Evolutionary conservation across 805 yeast species (phyloP).

Genomic region (Pichia nakasei): DNA sequence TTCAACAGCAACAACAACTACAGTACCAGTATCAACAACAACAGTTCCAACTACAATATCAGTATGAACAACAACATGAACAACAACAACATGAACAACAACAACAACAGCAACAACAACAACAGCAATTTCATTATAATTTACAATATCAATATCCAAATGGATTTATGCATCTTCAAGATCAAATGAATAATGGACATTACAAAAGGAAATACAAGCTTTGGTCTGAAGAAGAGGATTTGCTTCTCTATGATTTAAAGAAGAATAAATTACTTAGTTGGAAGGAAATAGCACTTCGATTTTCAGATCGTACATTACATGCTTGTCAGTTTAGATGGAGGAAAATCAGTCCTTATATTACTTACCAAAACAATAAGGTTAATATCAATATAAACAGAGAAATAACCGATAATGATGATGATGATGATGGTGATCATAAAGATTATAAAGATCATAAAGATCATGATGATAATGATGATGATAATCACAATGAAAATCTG

Average conservation of each 20-base stretch:
- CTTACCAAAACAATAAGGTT: neutral
- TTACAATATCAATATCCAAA: neutral
- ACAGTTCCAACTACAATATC: neutral
- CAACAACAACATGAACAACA: neutral
- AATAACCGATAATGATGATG: neutral
- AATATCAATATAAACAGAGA: neutral
- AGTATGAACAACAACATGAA: neutral
- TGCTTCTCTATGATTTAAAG: constrained; percentile 5
- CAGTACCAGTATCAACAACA: neutral
- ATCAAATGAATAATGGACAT: neutral
- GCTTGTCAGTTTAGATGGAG: constrained; percentile 16
- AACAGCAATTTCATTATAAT: neutral
- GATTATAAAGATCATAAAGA: too few relatives aligned
- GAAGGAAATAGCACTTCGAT: constrained; percentile 11
- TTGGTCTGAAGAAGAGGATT: constrained; percentile 13
- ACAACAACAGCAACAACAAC: neutral
- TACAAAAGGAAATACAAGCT: constrained; percentile 8
- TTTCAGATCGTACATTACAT: constrained; percentile 11
- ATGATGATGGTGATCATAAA: neutral
- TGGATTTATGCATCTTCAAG: neutral
- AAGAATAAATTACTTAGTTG: constrained; percentile 7
- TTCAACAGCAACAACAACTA: neutral
- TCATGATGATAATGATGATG: neutral
- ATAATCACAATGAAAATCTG: neutral
- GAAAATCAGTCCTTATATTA: constrained; percentile 6